phyloP scores from a whole-genome alignment of 2,329 filamentous ascomycete genomes.

The Fusarium sp. region DNA sequence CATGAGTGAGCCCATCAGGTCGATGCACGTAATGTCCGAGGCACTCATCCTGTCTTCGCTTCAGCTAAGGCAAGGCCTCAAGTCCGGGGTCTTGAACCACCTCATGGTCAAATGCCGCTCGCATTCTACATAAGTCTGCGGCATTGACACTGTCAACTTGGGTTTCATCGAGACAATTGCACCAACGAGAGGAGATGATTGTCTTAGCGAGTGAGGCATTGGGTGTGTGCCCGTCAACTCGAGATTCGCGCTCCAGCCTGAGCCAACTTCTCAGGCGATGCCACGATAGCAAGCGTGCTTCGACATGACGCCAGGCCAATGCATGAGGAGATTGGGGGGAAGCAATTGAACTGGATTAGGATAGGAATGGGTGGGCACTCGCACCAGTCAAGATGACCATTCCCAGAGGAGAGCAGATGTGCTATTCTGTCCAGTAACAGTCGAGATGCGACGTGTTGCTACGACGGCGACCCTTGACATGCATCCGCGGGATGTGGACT shows the following conservation, averaged over 20 bases:
- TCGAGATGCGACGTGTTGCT: slow-evolving; percentile 44
- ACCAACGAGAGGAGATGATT: slow-evolving; percentile 26
- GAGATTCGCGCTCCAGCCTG: slow-evolving; percentile 22
- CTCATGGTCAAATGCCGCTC: slow-evolving; percentile 43
- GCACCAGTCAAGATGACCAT: slow-evolving; percentile 40
- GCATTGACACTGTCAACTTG: slow-evolving; percentile 25
- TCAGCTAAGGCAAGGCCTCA: slow-evolving; percentile 39
- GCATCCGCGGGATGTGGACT: slow-evolving; percentile 41
- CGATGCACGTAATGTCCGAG: slow-evolving; percentile 44
- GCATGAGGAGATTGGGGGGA: slow-evolving; percentile 37
- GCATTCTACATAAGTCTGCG: slow-evolving; percentile 30
- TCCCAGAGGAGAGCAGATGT: slow-evolving; percentile 23
- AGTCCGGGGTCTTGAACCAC: slow-evolving; percentile 38
- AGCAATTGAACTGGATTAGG: slow-evolving; percentile 44
- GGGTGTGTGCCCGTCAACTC: slow-evolving; percentile 38
- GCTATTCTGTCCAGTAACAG: slow-evolving; percentile 34
- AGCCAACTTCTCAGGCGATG: slow-evolving; percentile 50
- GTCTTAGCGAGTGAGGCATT: slow-evolving; percentile 22
- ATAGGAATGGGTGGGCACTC: slow-evolving; percentile 43
- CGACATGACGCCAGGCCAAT: slow-evolving; percentile 45
- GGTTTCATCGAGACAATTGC: slow-evolving; percentile 34
- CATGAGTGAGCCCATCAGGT: slow-evolving; percentile 45
- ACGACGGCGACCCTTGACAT: slow-evolving; percentile 39
- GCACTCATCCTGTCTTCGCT: slow-evolving; percentile 33
- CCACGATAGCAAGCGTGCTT: slow-evolving; percentile 54